These are phyloP conservation scores for Phyllachora maydis DNA, from an alignment of 2,329 filamentous ascomycete genomes.

Conservation along the genomic window DNA sequence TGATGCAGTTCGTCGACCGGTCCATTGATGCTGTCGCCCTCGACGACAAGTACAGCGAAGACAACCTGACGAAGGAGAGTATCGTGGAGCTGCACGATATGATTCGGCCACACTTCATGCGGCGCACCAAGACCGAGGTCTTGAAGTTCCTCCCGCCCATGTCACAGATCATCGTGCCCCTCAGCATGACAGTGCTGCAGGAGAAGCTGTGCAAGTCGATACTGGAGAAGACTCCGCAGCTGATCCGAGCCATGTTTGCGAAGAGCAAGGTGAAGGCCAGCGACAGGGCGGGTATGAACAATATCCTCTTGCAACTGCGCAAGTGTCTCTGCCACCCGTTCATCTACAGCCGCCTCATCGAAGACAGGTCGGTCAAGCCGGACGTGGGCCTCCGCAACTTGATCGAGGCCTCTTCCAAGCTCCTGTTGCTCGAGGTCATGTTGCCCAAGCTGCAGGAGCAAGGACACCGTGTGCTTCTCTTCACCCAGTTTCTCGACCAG, in stretches of 20 bases:
- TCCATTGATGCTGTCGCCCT: slow-evolving; percentile 46
- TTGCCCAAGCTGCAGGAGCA: slow-evolving; percentile 69
- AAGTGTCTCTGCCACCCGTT: slow-evolving; percentile 95
- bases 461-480: slow-evolving; percentile 81
- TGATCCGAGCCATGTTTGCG: slow-evolving; percentile 74
- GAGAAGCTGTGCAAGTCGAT: slow-evolving; percentile 92
- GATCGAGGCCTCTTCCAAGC: slow-evolving; percentile 78
- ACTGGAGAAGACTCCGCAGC: slow-evolving; percentile 69
- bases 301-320: slow-evolving; percentile 85
- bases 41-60: slow-evolving; percentile 55
- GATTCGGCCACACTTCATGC: slow-evolving; percentile 51
- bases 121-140: slow-evolving; percentile 75
- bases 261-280: slow-evolving; percentile 41
- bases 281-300: slow-evolving; percentile 70
- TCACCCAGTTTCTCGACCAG: slow-evolving; percentile 85
- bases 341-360: slow-evolving; percentile 76
- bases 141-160: slow-evolving; percentile 83
- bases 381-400: slow-evolving; percentile 55
- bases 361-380: slow-evolving; percentile 50
- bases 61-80: slow-evolving; percentile 69
- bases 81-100: slow-evolving; percentile 62
- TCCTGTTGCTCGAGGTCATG: slow-evolving; percentile 67
- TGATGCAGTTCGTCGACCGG: slow-evolving; percentile 83
- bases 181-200: slow-evolving; percentile 88
- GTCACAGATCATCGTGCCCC: slow-evolving; percentile 83